These are phyloP conservation scores for Aspergillus jensenii DNA, from an alignment of 2,329 filamentous ascomycete species.

Conservation along the genomic window DNA sequence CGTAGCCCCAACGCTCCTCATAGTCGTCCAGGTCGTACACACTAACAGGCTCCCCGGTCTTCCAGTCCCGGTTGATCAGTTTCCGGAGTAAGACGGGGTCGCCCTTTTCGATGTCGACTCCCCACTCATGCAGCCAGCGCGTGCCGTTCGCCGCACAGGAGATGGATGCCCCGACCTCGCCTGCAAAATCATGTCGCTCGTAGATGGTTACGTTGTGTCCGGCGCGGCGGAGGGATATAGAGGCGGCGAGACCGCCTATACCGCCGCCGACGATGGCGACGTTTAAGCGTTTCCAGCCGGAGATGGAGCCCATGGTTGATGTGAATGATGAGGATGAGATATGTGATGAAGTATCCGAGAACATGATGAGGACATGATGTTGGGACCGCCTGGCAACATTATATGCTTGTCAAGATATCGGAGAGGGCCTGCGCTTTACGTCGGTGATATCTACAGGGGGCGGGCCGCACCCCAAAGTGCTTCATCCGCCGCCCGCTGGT, in stretches of 20 bases:
- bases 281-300: constrained; percentile 47
- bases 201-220: constrained; percentile 63
- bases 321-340: not conserved
- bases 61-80: constrained; percentile 70
- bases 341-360: not conserved
- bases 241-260: constrained; percentile 53
- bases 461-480: constrained; percentile 5
- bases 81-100: constrained; percentile 65
- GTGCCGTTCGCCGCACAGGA: constrained; percentile 70
- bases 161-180: constrained; percentile 67
- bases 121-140: constrained; percentile 68
- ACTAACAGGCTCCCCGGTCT: constrained; percentile 64
- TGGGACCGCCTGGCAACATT: not conserved
- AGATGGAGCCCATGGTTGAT: constrained; percentile 15
- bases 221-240: constrained; percentile 53
- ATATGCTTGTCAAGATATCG: not conserved
- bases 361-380: not conserved
- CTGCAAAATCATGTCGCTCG: constrained; percentile 64
- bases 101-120: constrained; percentile 62
- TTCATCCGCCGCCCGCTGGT: not conserved
- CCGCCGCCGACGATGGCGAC: constrained; percentile 53
- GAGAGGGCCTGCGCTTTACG: not conserved
- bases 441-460: not conserved
- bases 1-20: constrained; percentile 63
- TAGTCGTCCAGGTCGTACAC: constrained; percentile 66